phyloP scores from a whole-genome alignment of 1,284 basidiomycete species.

The Ustilago curta region DNA sequence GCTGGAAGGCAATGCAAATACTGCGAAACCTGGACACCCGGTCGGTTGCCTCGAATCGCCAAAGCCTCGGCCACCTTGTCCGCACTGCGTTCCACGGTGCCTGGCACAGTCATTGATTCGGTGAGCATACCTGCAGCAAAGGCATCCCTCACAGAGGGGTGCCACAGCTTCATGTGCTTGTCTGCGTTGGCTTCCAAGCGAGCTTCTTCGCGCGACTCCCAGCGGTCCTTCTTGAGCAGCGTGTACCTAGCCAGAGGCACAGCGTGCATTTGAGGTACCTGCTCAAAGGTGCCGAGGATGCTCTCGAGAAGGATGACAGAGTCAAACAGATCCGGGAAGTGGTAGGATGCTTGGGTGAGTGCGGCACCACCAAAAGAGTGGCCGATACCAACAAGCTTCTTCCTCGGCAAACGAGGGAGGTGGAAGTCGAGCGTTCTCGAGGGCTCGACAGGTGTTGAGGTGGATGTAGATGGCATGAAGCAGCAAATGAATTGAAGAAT shows the following conservation, averaged over 20 bases:
- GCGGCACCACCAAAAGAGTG: constrained; percentile 50
- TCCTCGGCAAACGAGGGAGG: constrained; percentile 43
- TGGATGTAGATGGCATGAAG: constrained; percentile 41
- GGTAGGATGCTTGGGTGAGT: constrained; percentile 33
- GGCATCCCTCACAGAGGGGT: constrained; percentile 37
- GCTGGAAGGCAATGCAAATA: constrained; percentile 46
- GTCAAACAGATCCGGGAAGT: constrained; percentile 44
- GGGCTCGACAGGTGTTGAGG: constrained; percentile 38
- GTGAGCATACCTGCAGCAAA: constrained; percentile 43
- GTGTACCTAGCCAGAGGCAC: constrained; percentile 50
- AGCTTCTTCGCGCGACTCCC: constrained; percentile 38
- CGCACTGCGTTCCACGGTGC: constrained; percentile 39
- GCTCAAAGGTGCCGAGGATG: constrained; percentile 34
- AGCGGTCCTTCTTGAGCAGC: constrained; percentile 44
- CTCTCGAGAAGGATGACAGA: constrained; percentile 41
- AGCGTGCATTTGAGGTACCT: constrained; percentile 28
- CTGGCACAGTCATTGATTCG: constrained; percentile 30
- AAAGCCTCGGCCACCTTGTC: constrained; percentile 49
- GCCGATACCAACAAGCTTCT: constrained; percentile 46
- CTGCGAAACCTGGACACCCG: constrained; percentile 36
- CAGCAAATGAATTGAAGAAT: constrained; percentile 51
- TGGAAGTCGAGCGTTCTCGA: constrained; percentile 45
- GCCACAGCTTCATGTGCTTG: constrained; percentile 45
- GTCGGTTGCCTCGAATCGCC: constrained; percentile 43
- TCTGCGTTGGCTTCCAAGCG: constrained; percentile 33